phyloP scores from a whole-genome alignment of 805 yeast genomes.

The Torulaspora quercuum region DNA sequence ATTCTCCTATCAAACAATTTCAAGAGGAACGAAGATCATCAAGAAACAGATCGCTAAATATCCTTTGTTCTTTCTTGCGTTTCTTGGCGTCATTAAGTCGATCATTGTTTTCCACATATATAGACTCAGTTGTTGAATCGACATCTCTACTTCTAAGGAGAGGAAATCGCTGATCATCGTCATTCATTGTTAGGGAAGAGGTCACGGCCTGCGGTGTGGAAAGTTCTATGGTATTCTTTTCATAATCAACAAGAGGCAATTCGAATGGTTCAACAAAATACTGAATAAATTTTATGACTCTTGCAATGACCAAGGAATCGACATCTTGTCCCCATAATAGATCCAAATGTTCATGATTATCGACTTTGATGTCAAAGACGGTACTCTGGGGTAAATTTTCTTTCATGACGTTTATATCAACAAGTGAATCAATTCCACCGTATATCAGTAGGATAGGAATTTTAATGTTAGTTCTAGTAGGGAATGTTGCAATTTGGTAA shows the following conservation, averaged over 20 bases:
- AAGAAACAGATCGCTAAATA: constrained; percentile 9
- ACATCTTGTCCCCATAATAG: constrained; percentile 82
- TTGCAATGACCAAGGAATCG: constrained; percentile 43
- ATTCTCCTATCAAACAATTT: too few species aligned
- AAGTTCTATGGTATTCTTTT: constrained; percentile 1
- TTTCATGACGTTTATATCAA: constrained; percentile 77
- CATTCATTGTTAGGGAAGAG: constrained; percentile 9
- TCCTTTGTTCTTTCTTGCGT: constrained; percentile 8
- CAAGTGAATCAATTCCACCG: constrained; percentile 77
- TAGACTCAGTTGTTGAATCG: constrained; percentile 5
- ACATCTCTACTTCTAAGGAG: constrained; percentile 3
- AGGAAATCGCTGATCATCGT: constrained; percentile 7
- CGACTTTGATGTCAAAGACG: constrained; percentile 54
- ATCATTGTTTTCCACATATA: constrained; percentile 8
- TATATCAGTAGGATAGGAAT: constrained; percentile 76
- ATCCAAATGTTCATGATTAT: constrained; percentile 83
- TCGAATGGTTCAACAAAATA: constrained; percentile 26
- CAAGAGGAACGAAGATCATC: constrained; percentile 4
- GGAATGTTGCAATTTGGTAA: constrained; percentile 41
- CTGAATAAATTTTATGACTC: constrained; percentile 40
- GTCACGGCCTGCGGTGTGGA: constrained; percentile 4
- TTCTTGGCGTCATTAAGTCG: constrained; percentile 2
- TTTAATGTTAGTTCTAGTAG: constrained; percentile 59
- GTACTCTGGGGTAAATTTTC: constrained; percentile 56
- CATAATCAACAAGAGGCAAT: constrained; percentile 5